Evolutionary conservation across 441 rosid genomes (phyloP).

Genomic region (Erodium trifolium): DNA sequence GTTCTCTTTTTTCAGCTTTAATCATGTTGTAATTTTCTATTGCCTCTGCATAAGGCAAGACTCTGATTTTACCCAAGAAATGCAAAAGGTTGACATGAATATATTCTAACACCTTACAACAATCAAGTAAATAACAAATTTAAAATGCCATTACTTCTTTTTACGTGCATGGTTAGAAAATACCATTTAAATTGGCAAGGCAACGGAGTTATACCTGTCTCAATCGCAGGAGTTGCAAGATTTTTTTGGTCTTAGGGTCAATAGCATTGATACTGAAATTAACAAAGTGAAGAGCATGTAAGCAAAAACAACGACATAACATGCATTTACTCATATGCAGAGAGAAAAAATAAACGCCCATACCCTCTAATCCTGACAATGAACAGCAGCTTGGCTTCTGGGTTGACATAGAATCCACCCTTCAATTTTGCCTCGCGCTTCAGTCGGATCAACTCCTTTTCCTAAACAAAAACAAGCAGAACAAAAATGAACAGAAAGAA

Average conservation of each 20-base stretch:
- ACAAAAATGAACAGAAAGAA: too few relatives aligned
- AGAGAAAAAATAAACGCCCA: conserved; percentile 11
- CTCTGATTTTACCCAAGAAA: not conserved
- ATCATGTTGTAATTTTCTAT: not conserved
- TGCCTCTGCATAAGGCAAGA: not conserved
- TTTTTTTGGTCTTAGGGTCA: conserved; percentile 39
- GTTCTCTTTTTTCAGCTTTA: not conserved
- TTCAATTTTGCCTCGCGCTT: conserved; percentile 74
- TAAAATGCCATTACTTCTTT: too few relatives aligned
- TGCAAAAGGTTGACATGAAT: not conserved
- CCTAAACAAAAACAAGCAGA: conserved; percentile 19
- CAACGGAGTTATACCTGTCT: conserved; percentile 43
- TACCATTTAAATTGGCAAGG: not conserved
- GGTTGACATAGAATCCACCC: conserved; percentile 75
- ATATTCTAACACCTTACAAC: not conserved
- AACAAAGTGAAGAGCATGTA: not conserved
- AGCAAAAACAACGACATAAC: not conserved
- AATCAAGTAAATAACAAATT: too few relatives aligned
- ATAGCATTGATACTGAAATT: conserved; percentile 62
- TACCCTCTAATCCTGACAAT: conserved; percentile 75
- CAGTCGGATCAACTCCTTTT: conserved; percentile 45
- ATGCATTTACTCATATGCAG: not conserved
- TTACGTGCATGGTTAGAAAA: too few relatives aligned
- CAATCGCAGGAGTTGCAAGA: conserved; percentile 41
- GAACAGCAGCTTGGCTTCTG: conserved; percentile 75